These are phyloP conservation scores for Corymbia citriodora DNA, from an alignment of 441 rosid genomes.

Conservation along the genomic window DNA sequence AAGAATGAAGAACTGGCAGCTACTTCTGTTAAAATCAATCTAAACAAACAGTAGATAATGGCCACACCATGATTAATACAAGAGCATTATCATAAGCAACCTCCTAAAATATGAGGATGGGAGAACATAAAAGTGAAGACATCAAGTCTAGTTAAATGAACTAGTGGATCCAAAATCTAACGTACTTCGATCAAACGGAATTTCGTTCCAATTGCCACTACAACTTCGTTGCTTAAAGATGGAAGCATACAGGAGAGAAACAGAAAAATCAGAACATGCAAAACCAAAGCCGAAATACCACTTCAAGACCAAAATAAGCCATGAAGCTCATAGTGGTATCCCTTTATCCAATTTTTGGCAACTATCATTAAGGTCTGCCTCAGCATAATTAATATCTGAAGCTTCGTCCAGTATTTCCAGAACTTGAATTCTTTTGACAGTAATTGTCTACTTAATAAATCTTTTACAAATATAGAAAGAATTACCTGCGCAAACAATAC, in stretches of 20 bases:
- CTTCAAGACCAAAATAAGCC: background rate
- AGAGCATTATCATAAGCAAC: background rate
- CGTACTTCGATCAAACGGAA: background rate
- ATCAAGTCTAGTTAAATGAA: background rate
- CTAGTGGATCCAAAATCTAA: background rate
- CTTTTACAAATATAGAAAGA: background rate
- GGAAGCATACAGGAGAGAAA: background rate
- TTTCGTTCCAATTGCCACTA: background rate
- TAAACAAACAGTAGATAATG: background rate
- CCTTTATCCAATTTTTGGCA: background rate
- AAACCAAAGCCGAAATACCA: background rate
- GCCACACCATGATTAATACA: background rate
- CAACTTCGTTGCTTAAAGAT: background rate
- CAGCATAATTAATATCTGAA: background rate
- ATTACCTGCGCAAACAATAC: constrained; percentile 79
- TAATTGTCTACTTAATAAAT: background rate
- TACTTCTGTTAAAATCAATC: background rate
- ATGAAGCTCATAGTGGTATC: background rate
- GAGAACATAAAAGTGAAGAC: background rate
- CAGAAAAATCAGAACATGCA: background rate
- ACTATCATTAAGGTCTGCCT: background rate
- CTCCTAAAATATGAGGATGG: background rate
- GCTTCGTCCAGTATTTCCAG: background rate
- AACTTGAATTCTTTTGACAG: background rate
- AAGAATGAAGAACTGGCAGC: background rate